Conservation (phyloP, 2,329 filamentous ascomycete species). For the Alternaria sp. region DNA sequence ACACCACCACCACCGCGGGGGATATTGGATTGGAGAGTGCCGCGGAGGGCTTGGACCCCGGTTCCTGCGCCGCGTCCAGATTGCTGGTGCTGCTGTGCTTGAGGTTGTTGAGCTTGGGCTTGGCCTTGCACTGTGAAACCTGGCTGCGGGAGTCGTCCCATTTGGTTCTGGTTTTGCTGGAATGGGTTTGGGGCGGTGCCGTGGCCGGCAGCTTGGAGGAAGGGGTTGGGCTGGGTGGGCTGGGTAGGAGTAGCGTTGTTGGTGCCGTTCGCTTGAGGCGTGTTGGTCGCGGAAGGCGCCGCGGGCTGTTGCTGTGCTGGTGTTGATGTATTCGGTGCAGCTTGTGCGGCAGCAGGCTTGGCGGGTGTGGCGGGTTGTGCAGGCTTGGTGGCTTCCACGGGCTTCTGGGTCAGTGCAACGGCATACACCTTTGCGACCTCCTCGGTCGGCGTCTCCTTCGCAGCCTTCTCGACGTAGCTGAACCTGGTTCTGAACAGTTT, state of each 20-base stretch:
- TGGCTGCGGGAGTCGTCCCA: slow-evolving; percentile 31
- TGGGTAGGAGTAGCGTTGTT: slow-evolving; percentile 16
- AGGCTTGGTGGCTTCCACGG: slow-evolving; percentile 28
- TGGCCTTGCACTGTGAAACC: slow-evolving; percentile 24
- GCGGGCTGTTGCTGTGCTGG: slow-evolving; percentile 23
- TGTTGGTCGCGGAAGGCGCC: background rate
- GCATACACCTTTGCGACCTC: slow-evolving; percentile 87
- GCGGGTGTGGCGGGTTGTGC: slow-evolving; percentile 27
- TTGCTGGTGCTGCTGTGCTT: slow-evolving; percentile 28
- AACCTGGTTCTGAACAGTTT: slow-evolving; percentile 73
- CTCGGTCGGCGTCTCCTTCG: slow-evolving; percentile 81
- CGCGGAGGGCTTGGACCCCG: slow-evolving; percentile 38
- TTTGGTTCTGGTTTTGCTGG: slow-evolving; percentile 16
- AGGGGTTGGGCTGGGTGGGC: slow-evolving; percentile 14
- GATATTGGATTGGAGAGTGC: slow-evolving; percentile 36
- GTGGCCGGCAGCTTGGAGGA: slow-evolving; percentile 18
- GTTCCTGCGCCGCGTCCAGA: slow-evolving; percentile 11
- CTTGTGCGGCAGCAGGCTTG: slow-evolving; percentile 12
- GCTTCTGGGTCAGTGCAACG: slow-evolving; percentile 73
- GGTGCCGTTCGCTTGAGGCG: slow-evolving; percentile 23
- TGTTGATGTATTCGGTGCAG: slow-evolving; percentile 4
- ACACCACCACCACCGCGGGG: slow-evolving; percentile 39
- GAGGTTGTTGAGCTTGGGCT: slow-evolving; percentile 21
- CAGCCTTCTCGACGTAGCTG: slow-evolving; percentile 79
- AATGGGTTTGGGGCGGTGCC: slow-evolving; percentile 18